Base-by-base conservation (phyloP, 495 filamentous ascomycete species). In the Jackrogersella minutella region DNA sequence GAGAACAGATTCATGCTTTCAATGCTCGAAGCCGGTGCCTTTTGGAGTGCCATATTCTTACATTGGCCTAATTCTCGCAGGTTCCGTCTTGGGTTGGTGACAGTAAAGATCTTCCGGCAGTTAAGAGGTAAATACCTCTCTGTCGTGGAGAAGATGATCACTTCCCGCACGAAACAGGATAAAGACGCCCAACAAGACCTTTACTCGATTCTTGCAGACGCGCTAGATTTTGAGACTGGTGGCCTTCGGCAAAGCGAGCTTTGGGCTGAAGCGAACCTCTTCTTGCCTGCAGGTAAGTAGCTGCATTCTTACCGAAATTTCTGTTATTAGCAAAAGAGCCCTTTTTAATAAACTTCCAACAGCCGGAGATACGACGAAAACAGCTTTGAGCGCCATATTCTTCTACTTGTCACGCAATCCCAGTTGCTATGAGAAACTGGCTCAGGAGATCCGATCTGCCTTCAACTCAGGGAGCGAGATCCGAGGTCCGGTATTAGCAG, bases 61-160 rank as follows among this genome's bases (percentile, higher is more conserved):
- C 21, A 44, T 22, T 39, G 17, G 30, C 53, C 21, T 5, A 58
- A 34, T n/a, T 67, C 58, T 33, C 8, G 24, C 7, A 64, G 70
- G 21, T 58, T 30, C 14, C 58, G 56, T 11, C 14, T 57, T 6
- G 7, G 16, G 16, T 16, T 65, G 21, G 14, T 13, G 7, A 14
- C 19, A 22, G 10, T 57, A 37, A 0, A 33, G 16, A 34, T 10
- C 10, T 3, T 19, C 9, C 44, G 44, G 10, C 44, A 30, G 5
- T 28, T 2, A n/a, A 41, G 43, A 4, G 44, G 13, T 50, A 63
- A 53, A 26, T 73, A 66, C 31, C n/a, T 24, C 3, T 4, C n/a
- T 0, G 1, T 66, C 3, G 3, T 73, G 9, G 16, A 69, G n/a
- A 33, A 14, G 6, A 67, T 73, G 53, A 64, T 71, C 0, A 46